Conservation (phyloP, 2,329 filamentous ascomycete genomes). For the Fusarium chuoi region DNA sequence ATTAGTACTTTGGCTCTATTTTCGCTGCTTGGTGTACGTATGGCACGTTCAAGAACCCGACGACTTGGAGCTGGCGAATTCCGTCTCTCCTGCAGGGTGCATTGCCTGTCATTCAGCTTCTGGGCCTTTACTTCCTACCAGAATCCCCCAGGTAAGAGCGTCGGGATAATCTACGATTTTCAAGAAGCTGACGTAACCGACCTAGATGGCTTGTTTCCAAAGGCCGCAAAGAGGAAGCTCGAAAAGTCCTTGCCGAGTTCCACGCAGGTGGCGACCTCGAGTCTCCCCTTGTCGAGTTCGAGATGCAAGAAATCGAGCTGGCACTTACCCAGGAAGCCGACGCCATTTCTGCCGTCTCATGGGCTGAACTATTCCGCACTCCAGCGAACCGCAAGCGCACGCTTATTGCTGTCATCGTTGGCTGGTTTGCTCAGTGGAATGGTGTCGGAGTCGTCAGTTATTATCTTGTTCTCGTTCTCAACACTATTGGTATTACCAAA, state of each 20-base stretch:
- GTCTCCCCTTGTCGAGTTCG: slow-evolving; percentile 53
- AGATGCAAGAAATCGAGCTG: slow-evolving; percentile 55
- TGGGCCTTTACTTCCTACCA: slow-evolving; percentile 40
- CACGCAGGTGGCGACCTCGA: slow-evolving; percentile 54
- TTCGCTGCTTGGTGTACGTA: slow-evolving; percentile 44
- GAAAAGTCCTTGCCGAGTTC: slow-evolving; percentile 51
- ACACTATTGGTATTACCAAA: slow-evolving; percentile 51
- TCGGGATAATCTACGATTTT: accelerated
- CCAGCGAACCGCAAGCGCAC: slow-evolving; percentile 45
- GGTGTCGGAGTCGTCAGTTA: slow-evolving; percentile 40
- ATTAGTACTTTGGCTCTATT: slow-evolving; percentile 43
- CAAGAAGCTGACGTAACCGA: accelerated
- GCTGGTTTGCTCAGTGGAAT: slow-evolving; percentile 33
- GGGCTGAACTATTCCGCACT: slow-evolving; percentile 53
- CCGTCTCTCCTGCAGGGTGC: slow-evolving; percentile 39
- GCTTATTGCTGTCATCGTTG: slow-evolving; percentile 32
- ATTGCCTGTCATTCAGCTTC: slow-evolving; percentile 35
- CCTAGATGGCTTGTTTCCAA: slow-evolving; percentile 45
- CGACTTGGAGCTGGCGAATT: slow-evolving; percentile 42
- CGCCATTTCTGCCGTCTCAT: slow-evolving; percentile 48
- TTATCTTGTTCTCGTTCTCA: slow-evolving; percentile 52
- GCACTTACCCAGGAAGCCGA: slow-evolving; percentile 47
- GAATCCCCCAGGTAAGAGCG: slow-evolving; percentile 35
- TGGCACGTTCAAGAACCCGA: slow-evolving; percentile 37
- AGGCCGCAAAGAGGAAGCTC: slow-evolving; percentile 49